Evolutionary conservation across 2,329 filamentous ascomycete genomes (phyloP).

Genomic region (Penicillium sp.): DNA sequence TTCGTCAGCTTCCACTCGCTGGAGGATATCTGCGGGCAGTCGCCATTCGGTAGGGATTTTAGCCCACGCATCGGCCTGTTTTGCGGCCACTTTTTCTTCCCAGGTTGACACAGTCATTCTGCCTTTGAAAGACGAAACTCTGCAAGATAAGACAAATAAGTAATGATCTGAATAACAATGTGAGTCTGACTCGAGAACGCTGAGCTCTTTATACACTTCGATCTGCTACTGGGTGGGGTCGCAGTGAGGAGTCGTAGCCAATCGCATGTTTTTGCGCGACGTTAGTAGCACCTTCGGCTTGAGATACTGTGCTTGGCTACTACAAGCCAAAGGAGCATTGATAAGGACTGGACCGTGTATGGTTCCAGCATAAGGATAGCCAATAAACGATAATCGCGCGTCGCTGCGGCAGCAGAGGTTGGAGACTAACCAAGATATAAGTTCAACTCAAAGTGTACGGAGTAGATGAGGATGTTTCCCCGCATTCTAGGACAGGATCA

Average conservation of each 20-base stretch:
- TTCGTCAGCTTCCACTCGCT: not conserved
- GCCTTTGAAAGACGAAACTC: not conserved
- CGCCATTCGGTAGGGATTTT: conserved; percentile 38
- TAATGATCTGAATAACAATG: not conserved
- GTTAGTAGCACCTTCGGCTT: not conserved
- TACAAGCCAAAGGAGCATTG: too few species aligned
- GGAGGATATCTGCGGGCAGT: conserved; percentile 15
- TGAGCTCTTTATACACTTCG: not conserved
- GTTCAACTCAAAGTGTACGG: not conserved
- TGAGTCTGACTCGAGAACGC: not conserved
- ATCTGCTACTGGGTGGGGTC: not conserved
- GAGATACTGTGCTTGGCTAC: not conserved
- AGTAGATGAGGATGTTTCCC: not conserved
- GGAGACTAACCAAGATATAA: not conserved
- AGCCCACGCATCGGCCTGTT: conserved; percentile 28
- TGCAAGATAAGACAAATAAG: not conserved
- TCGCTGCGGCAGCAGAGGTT: not conserved
- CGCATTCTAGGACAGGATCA: not conserved
- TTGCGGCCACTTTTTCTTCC: conserved; percentile 20
- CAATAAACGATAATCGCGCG: not conserved
- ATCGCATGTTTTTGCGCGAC: not conserved
- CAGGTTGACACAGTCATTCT: conserved; percentile 12
- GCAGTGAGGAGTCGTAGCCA: not conserved
- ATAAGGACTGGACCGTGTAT: too few species aligned
- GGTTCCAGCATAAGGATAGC: not conserved